Base-by-base conservation (phyloP, 208 protist genomes). In the Trypanosomatidae sp. region DNA sequence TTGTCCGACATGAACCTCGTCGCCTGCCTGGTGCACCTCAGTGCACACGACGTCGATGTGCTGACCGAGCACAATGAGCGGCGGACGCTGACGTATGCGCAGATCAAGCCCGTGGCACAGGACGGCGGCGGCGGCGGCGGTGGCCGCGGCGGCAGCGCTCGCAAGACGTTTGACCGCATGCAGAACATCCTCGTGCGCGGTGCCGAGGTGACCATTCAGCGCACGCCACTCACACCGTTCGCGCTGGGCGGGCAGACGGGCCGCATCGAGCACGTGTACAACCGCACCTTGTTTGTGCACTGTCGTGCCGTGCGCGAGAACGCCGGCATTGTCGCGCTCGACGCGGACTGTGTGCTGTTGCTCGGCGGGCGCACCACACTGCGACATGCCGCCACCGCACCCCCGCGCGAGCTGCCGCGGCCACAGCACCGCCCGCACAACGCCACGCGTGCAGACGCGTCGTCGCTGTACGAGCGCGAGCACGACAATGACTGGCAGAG, bases 181-280 rank as follows among this genome's bases (percentile, higher is more conserved):
- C 68, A 68, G 42, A 94, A 94, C 59, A 68, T 67, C 3, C 61
- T 94, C 16, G 51, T 59, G 4, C 80, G 78, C 48, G 85, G 85
- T 0, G 53, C 52, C 16, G 77, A 88, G 63, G 85, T 90, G 35
- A 66, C 51, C 25, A 81, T 94, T 27, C 54, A 87, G 56, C 51
- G 52, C 20, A 62, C 57, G 30, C 55, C 63, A 16, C 51, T 57
- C 37, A 84, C 74, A 16, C 85, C 85, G 0, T 67, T 71, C 24
- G 48, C 68, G 25, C 58, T 94, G 19, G 58, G 53, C 23, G 85
- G 85, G 7, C 53, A 90, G 45, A 83, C 71, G 16, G 85, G 74
- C 6, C 70, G 74, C 33, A 71, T 94, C 47, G 75, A 90, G 49
- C 85, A 94, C 45, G 48, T 94, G 0, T 94, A 79, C 49, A 78